A percentile compares a stretch with the other conserved stretches of the same genome.
Evolutionary conservation across 225 moss, liverwort and hornwort genomes (phyloP).

Genomic region (Thuidium tamariscinum): DNA sequence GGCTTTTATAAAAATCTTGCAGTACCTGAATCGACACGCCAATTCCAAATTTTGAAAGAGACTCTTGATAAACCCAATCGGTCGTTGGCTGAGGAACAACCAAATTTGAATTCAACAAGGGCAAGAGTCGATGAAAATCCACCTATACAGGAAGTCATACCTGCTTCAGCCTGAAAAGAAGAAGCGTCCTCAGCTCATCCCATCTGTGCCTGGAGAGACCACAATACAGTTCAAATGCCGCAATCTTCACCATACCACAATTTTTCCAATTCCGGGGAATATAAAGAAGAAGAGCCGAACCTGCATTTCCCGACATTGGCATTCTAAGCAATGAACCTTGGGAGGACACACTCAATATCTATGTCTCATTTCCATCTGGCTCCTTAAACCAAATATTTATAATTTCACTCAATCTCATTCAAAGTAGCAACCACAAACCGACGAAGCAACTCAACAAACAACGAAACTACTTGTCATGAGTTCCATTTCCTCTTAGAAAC

Average conservation of each 20-base stretch:
- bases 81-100: neutral
- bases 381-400: neutral
- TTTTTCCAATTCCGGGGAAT: neutral
- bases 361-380: neutral
- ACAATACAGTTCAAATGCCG: neutral
- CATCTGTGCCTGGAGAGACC: neutral
- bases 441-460: neutral
- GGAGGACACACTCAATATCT: neutral
- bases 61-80: neutral
- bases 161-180: neutral
- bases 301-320: neutral
- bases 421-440: neutral
- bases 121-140: neutral
- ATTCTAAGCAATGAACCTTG: neutral
- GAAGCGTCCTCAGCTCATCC: neutral
- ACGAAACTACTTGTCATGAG: neutral
- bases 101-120: neutral
- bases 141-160: neutral
- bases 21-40: conserved; percentile 45
- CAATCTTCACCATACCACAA: neutral
- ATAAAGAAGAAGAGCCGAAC: neutral
- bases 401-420: neutral
- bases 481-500: neutral
- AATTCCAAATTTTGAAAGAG: neutral
- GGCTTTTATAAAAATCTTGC: conserved; percentile 56